These are phyloP conservation scores for Millerozyma miso DNA, from an alignment of 805 yeast species.

Conservation along the genomic window DNA sequence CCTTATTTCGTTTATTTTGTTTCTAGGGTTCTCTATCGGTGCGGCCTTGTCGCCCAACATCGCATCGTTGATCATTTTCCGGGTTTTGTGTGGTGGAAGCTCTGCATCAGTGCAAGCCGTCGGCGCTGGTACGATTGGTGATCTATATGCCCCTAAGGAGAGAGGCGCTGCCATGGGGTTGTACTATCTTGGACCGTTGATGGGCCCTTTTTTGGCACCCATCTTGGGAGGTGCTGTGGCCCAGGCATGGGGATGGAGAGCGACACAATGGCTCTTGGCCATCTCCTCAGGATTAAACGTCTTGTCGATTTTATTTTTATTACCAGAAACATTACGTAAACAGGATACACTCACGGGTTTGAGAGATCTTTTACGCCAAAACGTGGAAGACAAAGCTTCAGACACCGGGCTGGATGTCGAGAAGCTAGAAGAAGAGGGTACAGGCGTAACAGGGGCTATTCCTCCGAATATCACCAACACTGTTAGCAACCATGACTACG, in stretches of 20 bases:
- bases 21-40: constrained; percentile 67
- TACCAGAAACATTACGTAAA: constrained; percentile 78
- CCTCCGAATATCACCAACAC: background rate
- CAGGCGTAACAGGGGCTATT: background rate
- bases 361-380: constrained; percentile 31
- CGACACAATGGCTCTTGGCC: constrained; percentile 82
- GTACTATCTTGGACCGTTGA: constrained; percentile 74
- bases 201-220: constrained; percentile 79
- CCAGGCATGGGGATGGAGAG: constrained; percentile 77
- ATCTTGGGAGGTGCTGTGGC: constrained; percentile 73
- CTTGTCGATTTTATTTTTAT: constrained; percentile 45
- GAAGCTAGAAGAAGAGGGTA: background rate
- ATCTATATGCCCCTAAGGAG: constrained; percentile 59
- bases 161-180: constrained; percentile 79
- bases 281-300: constrained; percentile 57
- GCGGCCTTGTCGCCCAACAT: constrained; percentile 63
- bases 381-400: constrained; percentile 4
- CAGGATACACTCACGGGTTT: constrained; percentile 58
- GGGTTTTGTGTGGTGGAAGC: constrained; percentile 73
- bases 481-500: constrained; percentile 2
- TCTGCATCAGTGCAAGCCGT: constrained; percentile 85
- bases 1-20: constrained; percentile 58
- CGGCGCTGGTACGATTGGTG: constrained; percentile 86
- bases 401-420: background rate
- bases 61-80: constrained; percentile 57